Percentiles rank a stretch among this genome's conserved stretches.
These are phyloP conservation scores for Salix exigua DNA, from an alignment of 345 rosid genomes.

Conservation along the genomic window DNA sequence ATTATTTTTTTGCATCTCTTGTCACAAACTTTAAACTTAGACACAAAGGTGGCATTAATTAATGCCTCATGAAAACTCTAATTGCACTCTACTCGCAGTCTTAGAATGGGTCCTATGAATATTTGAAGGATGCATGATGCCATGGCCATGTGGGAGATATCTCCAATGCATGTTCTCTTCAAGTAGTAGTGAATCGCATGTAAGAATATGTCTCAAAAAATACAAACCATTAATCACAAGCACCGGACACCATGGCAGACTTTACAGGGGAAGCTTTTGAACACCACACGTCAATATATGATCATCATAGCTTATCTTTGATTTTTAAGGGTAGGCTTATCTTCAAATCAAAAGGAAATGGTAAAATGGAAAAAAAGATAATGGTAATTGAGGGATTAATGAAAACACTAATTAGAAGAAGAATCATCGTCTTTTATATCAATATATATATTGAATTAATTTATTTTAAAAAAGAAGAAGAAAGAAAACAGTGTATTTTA, in stretches of 20 bases:
- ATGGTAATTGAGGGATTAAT: slow-evolving; percentile 2
- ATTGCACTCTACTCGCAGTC: background rate
- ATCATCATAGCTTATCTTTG: background rate
- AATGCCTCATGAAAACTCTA: background rate
- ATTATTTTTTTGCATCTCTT: background rate
- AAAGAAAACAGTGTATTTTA: background rate
- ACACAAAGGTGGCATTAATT: background rate
- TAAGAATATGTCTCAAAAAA: background rate
- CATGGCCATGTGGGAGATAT: background rate
- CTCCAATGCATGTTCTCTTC: background rate
- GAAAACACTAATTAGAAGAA: slow-evolving; percentile 43
- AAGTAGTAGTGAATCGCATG: background rate
- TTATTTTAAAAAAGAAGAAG: slow-evolving; percentile 4
- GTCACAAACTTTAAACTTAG: background rate
- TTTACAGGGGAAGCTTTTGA: slow-evolving; percentile 2
- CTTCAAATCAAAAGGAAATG: background rate
- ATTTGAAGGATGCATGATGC: background rate
- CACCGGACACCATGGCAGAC: background rate
- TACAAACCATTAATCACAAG: background rate
- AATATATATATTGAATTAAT: slow-evolving; percentile 7
- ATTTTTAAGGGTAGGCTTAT: slow-evolving; percentile 10
- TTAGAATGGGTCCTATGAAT: background rate
- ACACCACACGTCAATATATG: background rate
- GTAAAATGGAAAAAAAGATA: background rate
- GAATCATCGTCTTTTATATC: slow-evolving; percentile 34